Evolutionary conservation across 176 grass and related monocot genomes (phyloP).

Genomic region (Leersia perrieri): DNA sequence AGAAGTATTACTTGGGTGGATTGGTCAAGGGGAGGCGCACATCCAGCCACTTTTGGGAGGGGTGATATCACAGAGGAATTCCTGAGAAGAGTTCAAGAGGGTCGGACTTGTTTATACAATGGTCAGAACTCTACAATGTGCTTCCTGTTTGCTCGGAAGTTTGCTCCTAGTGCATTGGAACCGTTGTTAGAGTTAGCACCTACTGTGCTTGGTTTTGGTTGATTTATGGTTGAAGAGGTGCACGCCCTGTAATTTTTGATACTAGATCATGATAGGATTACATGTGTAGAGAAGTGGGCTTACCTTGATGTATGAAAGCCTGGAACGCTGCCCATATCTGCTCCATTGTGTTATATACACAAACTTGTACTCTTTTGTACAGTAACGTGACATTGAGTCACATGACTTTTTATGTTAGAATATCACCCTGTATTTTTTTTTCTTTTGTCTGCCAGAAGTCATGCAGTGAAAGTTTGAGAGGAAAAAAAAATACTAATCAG

Average conservation of each 20-base stretch:
- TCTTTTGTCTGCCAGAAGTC: not conserved
- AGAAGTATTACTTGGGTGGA: slow-evolving; percentile 91
- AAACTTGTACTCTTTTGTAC: slow-evolving; percentile 46
- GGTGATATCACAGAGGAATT: slow-evolving; percentile 66
- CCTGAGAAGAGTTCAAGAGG: slow-evolving; percentile 55
- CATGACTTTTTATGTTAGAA: slow-evolving; percentile 11
- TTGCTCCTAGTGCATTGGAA: slow-evolving; percentile 74
- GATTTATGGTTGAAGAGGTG: slow-evolving; percentile 24
- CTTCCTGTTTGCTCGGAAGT: slow-evolving; percentile 87
- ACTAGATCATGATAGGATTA: slow-evolving; percentile 46
- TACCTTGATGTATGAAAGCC: slow-evolving; percentile 10
- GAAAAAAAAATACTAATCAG: not conserved
- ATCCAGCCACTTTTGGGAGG: slow-evolving; percentile 94
- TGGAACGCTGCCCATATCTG: not conserved
- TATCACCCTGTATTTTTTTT: slow-evolving; percentile 2
- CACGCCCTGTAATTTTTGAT: slow-evolving; percentile 38
- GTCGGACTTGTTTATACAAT: slow-evolving; percentile 71
- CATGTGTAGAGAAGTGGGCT: slow-evolving; percentile 17
- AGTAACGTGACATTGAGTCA: slow-evolving; percentile 30
- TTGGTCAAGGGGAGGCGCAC: slow-evolving; percentile 92
- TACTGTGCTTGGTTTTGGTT: slow-evolving; percentile 52
- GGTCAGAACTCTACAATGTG: slow-evolving; percentile 55
- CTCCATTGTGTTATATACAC: slow-evolving; percentile 29
- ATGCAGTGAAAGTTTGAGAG: not conserved
- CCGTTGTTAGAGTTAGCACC: slow-evolving; percentile 70